Conservation (phyloP, 2,329 filamentous ascomycete genomes). For the Fusarium acutatum region DNA sequence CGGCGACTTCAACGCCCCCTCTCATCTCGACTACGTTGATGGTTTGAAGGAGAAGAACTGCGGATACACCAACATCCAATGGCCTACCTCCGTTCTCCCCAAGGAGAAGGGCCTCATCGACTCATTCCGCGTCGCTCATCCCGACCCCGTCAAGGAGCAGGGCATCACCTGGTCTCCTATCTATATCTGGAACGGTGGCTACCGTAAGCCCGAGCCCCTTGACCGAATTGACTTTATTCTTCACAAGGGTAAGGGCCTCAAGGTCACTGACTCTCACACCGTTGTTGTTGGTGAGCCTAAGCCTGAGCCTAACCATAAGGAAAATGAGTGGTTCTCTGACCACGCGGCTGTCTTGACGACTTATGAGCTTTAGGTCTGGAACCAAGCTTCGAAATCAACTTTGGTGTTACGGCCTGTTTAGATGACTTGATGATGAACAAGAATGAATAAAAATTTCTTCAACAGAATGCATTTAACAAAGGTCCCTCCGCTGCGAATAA, state of each 20-base stretch:
- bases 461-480: background rate
- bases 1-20: conserved; percentile 56
- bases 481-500: background rate
- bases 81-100: conserved; percentile 51
- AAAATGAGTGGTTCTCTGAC: conserved; percentile 55
- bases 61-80: conserved; percentile 45
- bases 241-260: conserved; percentile 47
- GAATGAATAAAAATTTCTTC: background rate
- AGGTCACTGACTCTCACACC: conserved; percentile 43
- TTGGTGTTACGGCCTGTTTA: background rate
- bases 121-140: conserved; percentile 50
- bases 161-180: conserved; percentile 55
- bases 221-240: conserved; percentile 56
- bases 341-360: conserved; percentile 48
- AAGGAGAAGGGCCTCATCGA: conserved; percentile 50
- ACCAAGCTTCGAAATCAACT: background rate
- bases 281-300: conserved; percentile 47
- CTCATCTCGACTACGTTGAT: conserved; percentile 53
- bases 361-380: conserved; percentile 35
- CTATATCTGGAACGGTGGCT: conserved; percentile 44
- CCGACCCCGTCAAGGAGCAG: conserved; percentile 45
- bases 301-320: conserved; percentile 44
- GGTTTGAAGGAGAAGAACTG: conserved; percentile 47
- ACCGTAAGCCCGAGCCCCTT: conserved; percentile 50
- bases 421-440: conserved; percentile 6